phyloP scores from a whole-genome alignment of 805 yeast species.

The Saccharomyces mikatae region DNA sequence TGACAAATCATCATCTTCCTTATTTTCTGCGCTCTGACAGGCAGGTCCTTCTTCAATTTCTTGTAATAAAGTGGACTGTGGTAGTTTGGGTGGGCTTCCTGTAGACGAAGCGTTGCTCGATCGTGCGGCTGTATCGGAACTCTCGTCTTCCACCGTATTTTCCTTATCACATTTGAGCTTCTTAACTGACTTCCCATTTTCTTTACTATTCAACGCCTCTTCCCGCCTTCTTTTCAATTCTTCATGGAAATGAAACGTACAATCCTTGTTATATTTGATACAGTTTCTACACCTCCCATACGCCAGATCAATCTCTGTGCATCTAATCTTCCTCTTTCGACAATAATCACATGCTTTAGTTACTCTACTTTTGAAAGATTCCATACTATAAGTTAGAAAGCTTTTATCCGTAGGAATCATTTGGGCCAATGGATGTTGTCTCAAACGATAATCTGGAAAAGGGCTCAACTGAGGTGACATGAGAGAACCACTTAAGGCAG shows the following conservation, averaged over 20 bases:
- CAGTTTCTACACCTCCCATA: constrained; percentile 15
- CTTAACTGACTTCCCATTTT: neutral
- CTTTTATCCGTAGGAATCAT: neutral
- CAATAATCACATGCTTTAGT: constrained; percentile 20
- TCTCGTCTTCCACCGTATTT: neutral
- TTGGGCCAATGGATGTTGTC: neutral
- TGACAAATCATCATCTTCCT: neutral
- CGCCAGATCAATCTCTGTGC: constrained; percentile 10
- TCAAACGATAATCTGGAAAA: neutral
- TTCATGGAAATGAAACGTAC: constrained; percentile 17
- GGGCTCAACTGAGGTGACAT: neutral
- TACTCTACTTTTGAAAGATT: constrained; percentile 7
- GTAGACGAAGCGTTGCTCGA: neutral
- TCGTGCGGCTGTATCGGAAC: neutral
- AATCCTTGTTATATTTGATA: constrained; percentile 9
- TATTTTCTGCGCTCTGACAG: neutral
- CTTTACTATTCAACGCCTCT: neutral
- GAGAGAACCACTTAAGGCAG: neutral
- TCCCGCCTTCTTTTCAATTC: constrained; percentile 7
- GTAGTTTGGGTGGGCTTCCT: neutral
- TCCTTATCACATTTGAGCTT: neutral
- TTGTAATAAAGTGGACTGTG: neutral
- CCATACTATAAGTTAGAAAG: neutral
- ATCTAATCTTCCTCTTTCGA: constrained; percentile 17
- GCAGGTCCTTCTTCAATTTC: neutral